These are phyloP conservation scores for Dujonia santamariae DNA, from an alignment of 1,139 yeast genomes.

Conservation along the genomic window DNA sequence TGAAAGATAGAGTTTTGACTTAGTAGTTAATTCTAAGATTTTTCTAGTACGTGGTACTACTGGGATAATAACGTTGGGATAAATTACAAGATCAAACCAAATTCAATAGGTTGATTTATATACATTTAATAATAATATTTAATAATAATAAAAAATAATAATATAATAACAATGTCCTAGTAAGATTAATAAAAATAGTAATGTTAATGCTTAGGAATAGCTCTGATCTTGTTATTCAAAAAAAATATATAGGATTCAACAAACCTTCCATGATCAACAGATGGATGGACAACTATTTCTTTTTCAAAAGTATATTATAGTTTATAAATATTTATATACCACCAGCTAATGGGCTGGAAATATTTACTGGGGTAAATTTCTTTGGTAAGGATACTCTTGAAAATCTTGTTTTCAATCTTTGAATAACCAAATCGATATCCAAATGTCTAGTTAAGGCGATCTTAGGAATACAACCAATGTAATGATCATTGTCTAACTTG, in stretches of 20 bases:
- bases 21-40: background rate
- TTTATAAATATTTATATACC: conserved; percentile 22
- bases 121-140: background rate
- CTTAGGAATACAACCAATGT: conserved; percentile 92
- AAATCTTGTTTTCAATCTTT: conserved; percentile 78
- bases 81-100: too few relatives aligned
- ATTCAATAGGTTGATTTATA: too few relatives aligned
- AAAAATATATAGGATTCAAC: too few relatives aligned
- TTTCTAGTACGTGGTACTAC: conserved; percentile 9
- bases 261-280: too few relatives aligned
- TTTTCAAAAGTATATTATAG: too few relatives aligned
- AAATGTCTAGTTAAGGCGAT: conserved; percentile 87
- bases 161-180: too few relatives aligned
- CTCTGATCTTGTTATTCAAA: too few relatives aligned
- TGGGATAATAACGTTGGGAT: too few relatives aligned
- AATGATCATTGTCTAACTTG: conserved; percentile 92
- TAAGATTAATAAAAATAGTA: too few relatives aligned
- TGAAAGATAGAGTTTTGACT: background rate
- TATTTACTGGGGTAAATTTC: conserved; percentile 86
- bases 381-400: conserved; percentile 87
- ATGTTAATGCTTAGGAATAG: too few relatives aligned
- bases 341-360: conserved; percentile 58
- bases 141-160: background rate
- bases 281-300: too few relatives aligned
- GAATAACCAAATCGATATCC: conserved; percentile 87